Percentiles rank a stretch among this genome's conserved stretches.
Conservation (phyloP, 2,329 filamentous ascomycete species). For the Diatrype stigma region DNA sequence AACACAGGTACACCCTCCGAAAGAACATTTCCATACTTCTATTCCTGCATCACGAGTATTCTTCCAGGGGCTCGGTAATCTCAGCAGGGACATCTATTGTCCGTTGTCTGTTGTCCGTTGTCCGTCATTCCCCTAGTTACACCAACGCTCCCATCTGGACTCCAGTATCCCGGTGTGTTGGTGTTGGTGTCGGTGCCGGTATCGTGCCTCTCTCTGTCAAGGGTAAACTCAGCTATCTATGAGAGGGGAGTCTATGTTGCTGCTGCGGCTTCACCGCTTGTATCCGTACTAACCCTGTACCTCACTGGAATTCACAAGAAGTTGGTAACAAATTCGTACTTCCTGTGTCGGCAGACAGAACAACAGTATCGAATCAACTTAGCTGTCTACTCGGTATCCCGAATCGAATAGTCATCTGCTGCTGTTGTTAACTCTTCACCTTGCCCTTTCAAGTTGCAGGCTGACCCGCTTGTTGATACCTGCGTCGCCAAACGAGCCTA, state of each 20-base stretch:
- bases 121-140: neutral
- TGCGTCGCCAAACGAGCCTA: neutral
- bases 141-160: neutral
- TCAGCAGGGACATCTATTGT: neutral
- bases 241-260: neutral
- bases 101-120: neutral
- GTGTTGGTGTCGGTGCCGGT: neutral
- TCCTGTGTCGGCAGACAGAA: neutral
- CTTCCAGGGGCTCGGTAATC: neutral
- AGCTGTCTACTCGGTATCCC: neutral
- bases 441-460: neutral
- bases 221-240: neutral
- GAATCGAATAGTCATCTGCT: neutral
- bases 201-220: neutral
- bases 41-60: neutral
- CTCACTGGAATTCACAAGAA: neutral
- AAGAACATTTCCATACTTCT: neutral
- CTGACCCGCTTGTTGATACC: neutral
- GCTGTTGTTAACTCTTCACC: neutral
- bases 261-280: neutral
- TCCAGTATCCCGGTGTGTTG: neutral
- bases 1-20: neutral
- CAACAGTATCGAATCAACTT: neutral
- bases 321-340: neutral
- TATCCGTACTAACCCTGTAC: neutral